Percentiles rank a stretch among this genome's conserved stretches.
Conservation (phyloP, 164 flowering plant genomes). For the Stephania yunnanensis region DNA sequence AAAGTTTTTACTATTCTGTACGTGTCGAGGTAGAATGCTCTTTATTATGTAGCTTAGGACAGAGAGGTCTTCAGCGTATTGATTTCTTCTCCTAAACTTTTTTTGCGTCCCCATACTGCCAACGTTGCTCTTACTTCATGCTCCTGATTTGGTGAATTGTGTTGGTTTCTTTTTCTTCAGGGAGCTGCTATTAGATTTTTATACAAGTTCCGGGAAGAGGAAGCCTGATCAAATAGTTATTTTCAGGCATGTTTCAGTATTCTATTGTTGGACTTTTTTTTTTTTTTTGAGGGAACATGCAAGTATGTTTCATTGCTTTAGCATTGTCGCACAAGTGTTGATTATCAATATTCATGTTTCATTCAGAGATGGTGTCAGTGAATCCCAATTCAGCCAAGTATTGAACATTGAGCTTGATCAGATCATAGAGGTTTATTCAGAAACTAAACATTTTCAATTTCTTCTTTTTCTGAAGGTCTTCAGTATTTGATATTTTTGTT, state of each 20-base stretch:
- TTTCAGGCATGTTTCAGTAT: constrained; percentile 46
- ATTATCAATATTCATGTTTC: constrained; percentile 1
- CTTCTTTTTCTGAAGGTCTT: not conserved
- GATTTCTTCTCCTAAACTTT: not conserved
- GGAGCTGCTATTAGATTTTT: constrained; percentile 73
- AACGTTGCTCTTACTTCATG: not conserved
- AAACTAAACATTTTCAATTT: not conserved
- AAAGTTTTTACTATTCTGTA: not conserved
- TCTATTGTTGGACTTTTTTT: not conserved
- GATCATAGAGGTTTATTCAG: constrained; percentile 53
- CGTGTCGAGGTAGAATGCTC: not conserved
- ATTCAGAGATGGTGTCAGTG: constrained; percentile 95
- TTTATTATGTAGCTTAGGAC: not conserved
- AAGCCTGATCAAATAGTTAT: constrained; percentile 90
- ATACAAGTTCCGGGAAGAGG: constrained; percentile 53
- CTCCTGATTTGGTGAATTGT: not conserved
- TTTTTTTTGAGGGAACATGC: not conserved
- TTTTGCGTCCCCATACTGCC: not conserved
- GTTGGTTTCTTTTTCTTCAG: constrained; percentile 29
- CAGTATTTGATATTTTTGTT: not conserved
- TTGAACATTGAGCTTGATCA: constrained; percentile 77
- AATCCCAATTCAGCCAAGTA: constrained; percentile 83
- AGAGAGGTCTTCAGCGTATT: not conserved
- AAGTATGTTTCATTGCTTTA: not conserved
- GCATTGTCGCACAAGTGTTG: not conserved